These are phyloP conservation scores for Sporisorium reilianum DNA, from an alignment of 1,284 basidiomycete genomes.

Conservation along the genomic window DNA sequence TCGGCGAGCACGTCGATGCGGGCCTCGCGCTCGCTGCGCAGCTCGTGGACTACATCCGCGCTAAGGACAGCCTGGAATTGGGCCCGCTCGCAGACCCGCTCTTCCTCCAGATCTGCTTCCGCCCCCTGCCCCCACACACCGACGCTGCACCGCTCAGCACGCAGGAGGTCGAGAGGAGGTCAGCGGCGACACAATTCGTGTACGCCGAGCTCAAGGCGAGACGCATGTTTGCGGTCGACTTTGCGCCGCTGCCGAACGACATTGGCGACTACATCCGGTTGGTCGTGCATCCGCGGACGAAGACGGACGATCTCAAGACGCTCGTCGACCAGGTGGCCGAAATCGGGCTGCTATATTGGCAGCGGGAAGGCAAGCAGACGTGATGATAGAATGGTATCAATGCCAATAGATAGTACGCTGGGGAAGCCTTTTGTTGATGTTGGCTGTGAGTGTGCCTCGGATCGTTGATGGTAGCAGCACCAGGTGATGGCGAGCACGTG, in stretches of 20 bases:
- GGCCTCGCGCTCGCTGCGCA: slow-evolving; percentile 50
- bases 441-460: too few species aligned
- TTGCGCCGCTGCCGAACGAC: slow-evolving; percentile 57
- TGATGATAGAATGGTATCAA: not conserved
- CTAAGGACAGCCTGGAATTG: slow-evolving; percentile 46
- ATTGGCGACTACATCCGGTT: slow-evolving; percentile 59
- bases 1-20: slow-evolving; percentile 63
- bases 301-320: slow-evolving; percentile 36
- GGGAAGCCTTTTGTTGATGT: too few species aligned
- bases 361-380: slow-evolving; percentile 1
- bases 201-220: slow-evolving; percentile 41
- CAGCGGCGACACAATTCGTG: slow-evolving; percentile 32
- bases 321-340: slow-evolving; percentile 55
- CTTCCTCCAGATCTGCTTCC: slow-evolving; percentile 65
- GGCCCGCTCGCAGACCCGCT: slow-evolving; percentile 56
- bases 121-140: slow-evolving; percentile 31
- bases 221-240: slow-evolving; percentile 61
- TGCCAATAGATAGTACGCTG: not conserved
- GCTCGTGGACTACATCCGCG: slow-evolving; percentile 47
- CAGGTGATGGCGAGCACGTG: not conserved
- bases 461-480: too few species aligned
- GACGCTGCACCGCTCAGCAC: not conserved
- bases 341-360: slow-evolving; percentile 46
- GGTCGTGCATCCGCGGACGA: slow-evolving; percentile 61
- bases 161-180: slow-evolving; percentile 22